Percentiles rank a stretch among this genome's conserved stretches.
Evolutionary conservation across 1,139 yeast genomes (phyloP).

Genomic region (Blastobotrys niveus): DNA sequence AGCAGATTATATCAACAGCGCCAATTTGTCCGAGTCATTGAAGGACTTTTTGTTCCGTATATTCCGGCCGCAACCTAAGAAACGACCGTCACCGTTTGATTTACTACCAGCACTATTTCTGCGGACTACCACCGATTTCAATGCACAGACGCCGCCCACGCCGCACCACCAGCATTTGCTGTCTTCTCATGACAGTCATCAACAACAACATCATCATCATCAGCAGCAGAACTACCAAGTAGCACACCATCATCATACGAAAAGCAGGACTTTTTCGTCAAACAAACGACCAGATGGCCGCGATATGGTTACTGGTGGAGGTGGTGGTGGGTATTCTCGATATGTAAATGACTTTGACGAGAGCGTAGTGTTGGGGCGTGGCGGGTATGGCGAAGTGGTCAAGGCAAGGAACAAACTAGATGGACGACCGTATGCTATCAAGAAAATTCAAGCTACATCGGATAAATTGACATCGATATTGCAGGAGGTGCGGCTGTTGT

Average conservation of each 20-base stretch:
- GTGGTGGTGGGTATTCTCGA: conserved; percentile 40
- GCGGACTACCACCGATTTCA: conserved; percentile 38
- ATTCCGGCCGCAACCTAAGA: conserved; percentile 60
- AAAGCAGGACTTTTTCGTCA: background rate
- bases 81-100: conserved; percentile 77
- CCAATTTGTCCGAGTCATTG: conserved; percentile 49
- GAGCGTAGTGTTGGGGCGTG: conserved; percentile 84
- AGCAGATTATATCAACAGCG: conserved; percentile 49
- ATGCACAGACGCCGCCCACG: too few relatives aligned
- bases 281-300: background rate
- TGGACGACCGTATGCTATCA: conserved; percentile 91
- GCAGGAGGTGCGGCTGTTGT: conserved; percentile 86
- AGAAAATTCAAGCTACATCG: conserved; percentile 79
- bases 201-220: background rate
- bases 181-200: background rate
- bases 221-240: background rate
- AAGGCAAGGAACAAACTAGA: conserved; percentile 89
- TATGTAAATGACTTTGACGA: conserved; percentile 88
- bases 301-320: background rate
- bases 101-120: conserved; percentile 76
- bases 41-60: conserved; percentile 62
- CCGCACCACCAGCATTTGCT: background rate
- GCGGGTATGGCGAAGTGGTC: conserved; percentile 97
- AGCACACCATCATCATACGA: conserved; percentile 1
- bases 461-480: conserved; percentile 73